Base-by-base conservation (phyloP, 768 basidiomycete genomes). In the Gloeopeniophorella convolvens region DNA sequence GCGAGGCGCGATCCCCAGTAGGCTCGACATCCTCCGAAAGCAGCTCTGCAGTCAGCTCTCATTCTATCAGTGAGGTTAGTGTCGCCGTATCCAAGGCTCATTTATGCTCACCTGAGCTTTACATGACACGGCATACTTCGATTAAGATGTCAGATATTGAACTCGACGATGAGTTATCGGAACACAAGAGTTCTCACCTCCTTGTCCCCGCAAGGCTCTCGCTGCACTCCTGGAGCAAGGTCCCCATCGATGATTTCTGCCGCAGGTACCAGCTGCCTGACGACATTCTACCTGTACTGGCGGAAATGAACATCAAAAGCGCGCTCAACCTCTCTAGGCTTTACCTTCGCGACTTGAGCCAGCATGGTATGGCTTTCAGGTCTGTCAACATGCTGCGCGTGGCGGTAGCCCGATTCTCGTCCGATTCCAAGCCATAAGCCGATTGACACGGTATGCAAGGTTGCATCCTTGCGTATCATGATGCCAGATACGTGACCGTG, bases 61-160 rank as follows among this genome's bases (percentile, higher is more conserved):
- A 32, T 24, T 47, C 45, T 5, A 48, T 52, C 40, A 47, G 23
- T 16, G 45, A 48, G 51, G 51, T 52, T 37, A 36, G 51, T 48
- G 33, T 42, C 13, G 1, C 36, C 21, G 21, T 23, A 5, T 16
- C n/a, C 34, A 26, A 34, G 24, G 27, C 45, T 47, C 16, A 47
- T 24, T 23, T 16, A 16, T 12, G 13, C 21, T 28, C 32, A 12
- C 30, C 27, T 16, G 15, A 16, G 3, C 6, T 8, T 5, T 15
- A 16, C 12, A 9, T 26, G 15, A n/a, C 31, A 39, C 30, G 18
- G 11, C 9, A 4, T 20, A 21, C 8, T 6, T 28, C 13, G 6
- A 21, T 20, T 42, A 40, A 52, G 51, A 52, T 52, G 51, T 47
- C 45, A 13, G 51, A 52, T 5, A 34, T 30, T 5, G 51, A 52